These are phyloP conservation scores for Eucalyptus lansdowneana DNA, from an alignment of 345 rosid species.

Conservation along the genomic window DNA sequence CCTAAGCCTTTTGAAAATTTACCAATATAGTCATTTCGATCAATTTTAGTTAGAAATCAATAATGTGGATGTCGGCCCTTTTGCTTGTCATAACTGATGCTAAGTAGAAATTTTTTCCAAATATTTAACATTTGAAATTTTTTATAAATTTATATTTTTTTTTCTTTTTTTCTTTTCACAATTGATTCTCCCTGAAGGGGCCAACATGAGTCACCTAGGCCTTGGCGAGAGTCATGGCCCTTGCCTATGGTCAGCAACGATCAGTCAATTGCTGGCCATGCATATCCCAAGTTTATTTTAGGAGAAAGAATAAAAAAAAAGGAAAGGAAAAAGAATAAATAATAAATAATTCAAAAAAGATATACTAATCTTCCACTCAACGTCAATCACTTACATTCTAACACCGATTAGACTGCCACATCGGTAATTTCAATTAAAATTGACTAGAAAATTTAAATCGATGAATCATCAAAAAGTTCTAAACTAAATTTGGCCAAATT, in stretches of 20 bases:
- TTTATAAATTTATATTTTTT: neutral
- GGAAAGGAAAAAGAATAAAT: neutral
- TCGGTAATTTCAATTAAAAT: neutral
- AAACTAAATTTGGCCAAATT: neutral
- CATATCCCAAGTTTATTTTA: neutral
- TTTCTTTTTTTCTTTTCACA: neutral
- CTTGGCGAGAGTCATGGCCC: neutral
- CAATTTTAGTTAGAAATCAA: neutral
- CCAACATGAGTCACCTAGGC: fast-evolving
- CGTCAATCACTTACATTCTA: fast-evolving
- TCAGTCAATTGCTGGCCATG: neutral
- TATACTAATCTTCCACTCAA: neutral
- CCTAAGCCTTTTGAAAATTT: neutral
- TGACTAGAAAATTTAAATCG: neutral
- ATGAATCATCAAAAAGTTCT: neutral
- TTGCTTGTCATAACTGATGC: fast-evolving
- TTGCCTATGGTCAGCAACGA: neutral
- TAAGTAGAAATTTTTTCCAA: neutral
- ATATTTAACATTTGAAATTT: neutral
- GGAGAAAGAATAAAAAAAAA: neutral
- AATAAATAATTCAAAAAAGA: neutral
- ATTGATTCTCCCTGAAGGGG: neutral
- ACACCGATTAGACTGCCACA: neutral
- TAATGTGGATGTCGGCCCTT: fast-evolving
- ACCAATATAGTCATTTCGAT: neutral